A percentile compares a stretch with the other conserved stretches of the same genome.
Conservation (phyloP, 2,329 filamentous ascomycete species). For the Paecilomyces sp. region DNA sequence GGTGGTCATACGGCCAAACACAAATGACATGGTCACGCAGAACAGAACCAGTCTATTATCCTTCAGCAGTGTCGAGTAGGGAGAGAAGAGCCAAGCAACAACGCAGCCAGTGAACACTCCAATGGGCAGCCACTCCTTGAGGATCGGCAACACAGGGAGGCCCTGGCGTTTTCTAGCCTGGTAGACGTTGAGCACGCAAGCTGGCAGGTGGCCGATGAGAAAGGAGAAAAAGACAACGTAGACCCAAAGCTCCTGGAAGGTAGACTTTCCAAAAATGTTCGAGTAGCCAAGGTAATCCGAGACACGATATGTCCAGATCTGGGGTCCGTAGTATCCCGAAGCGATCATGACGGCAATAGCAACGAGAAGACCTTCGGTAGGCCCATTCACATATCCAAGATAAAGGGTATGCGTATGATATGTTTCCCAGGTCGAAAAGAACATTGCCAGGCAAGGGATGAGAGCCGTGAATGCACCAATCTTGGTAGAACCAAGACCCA, state of each 20-base stretch:
- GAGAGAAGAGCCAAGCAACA: slow-evolving; percentile 80
- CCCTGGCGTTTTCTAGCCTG: slow-evolving; percentile 64
- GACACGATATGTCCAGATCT: slow-evolving; percentile 75
- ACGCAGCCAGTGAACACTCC: slow-evolving; percentile 68
- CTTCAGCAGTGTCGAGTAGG: slow-evolving; percentile 70
- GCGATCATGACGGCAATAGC: slow-evolving; percentile 79
- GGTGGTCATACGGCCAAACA: slow-evolving; percentile 95
- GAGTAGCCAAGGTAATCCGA: slow-evolving; percentile 60
- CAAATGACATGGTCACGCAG: slow-evolving; percentile 90
- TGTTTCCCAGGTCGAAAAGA: slow-evolving; percentile 99
- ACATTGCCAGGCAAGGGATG: slow-evolving; percentile 91
- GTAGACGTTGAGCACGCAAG: slow-evolving; percentile 81
- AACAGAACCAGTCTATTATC: slow-evolving; percentile 89
- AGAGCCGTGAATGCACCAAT: slow-evolving; percentile 87
- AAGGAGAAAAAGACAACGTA: slow-evolving; percentile 60
- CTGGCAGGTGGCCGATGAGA: slow-evolving; percentile 70
- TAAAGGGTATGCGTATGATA: slow-evolving; percentile 98
- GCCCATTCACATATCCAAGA: slow-evolving; percentile 92
- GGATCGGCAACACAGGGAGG: slow-evolving; percentile 71
- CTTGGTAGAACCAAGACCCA: slow-evolving; percentile 79
- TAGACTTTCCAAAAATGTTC: slow-evolving; percentile 59
- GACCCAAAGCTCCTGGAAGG: slow-evolving; percentile 85
- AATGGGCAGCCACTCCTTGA: slow-evolving; percentile 93
- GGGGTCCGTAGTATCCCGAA: slow-evolving; percentile 80
- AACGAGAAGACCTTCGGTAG: slow-evolving; percentile 89